Conservation (phyloP, 2,329 filamentous ascomycete species). For the Paraphoma sp. region DNA sequence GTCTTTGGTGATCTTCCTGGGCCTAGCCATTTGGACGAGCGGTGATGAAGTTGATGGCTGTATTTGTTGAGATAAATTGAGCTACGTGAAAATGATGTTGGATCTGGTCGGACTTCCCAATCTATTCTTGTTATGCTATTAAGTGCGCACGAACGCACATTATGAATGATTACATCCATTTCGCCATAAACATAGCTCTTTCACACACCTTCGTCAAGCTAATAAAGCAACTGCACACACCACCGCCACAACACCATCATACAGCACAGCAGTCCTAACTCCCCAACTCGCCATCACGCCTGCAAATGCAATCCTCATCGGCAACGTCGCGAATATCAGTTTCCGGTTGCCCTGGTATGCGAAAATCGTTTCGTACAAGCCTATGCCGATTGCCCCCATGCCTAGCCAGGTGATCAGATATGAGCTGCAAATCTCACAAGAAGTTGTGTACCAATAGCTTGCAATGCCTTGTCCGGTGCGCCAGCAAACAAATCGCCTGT, state of each 20-base stretch:
- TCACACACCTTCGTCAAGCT: too few species aligned
- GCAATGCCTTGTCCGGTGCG: not conserved
- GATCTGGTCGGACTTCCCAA: too few species aligned
- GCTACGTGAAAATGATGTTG: too few species aligned
- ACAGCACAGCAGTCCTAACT: constrained; percentile 13
- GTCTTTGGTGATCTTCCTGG: too few species aligned
- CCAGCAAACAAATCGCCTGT: not conserved
- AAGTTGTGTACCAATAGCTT: constrained; percentile 4
- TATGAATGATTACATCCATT: too few species aligned
- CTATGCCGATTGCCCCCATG: constrained; percentile 14
- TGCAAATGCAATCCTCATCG: constrained; percentile 9
- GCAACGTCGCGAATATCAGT: constrained; percentile 13
- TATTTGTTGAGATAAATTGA: too few species aligned
- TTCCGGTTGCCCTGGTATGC: constrained; percentile 10
- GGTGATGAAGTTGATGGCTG: too few species aligned
- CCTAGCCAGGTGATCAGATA: constrained; percentile 2
- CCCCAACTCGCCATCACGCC: constrained; percentile 3
- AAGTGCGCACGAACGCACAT: too few species aligned
- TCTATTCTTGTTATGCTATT: too few species aligned
- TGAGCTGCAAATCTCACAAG: not conserved
- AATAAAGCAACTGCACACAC: constrained; percentile 16
- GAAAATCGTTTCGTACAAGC: constrained; percentile 21
- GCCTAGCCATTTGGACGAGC: too few species aligned
- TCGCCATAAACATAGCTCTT: too few species aligned
- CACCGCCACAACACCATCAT: constrained; percentile 22